These are phyloP conservation scores for Bondarzewia mesenterica DNA, from an alignment of 1,284 basidiomycete species.

Conservation along the genomic window DNA sequence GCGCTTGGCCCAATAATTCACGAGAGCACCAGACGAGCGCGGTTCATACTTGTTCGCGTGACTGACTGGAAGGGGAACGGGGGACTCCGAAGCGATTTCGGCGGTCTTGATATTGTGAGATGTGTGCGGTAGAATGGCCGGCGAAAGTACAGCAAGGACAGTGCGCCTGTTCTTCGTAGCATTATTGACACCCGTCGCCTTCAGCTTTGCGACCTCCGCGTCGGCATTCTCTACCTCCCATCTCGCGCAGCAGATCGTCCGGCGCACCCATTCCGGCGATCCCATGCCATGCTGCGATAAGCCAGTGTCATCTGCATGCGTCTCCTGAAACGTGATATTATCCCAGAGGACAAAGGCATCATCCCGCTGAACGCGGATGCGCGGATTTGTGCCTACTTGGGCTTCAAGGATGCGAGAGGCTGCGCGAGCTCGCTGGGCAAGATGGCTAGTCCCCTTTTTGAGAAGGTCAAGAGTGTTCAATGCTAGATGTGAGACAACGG, in stretches of 20 bases:
- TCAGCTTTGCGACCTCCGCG: conserved; percentile 10
- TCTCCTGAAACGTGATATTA: conserved; percentile 40
- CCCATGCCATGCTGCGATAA: conserved; percentile 18
- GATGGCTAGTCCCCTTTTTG: conserved; percentile 78
- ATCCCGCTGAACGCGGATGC: conserved; percentile 71
- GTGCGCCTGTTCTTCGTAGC: no score
- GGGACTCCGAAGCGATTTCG: conserved; percentile 31
- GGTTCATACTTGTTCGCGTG: conserved; percentile 54
- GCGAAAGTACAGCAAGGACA: conserved; percentile 47
- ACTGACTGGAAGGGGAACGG: conserved; percentile 59
- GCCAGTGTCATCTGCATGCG: conserved; percentile 16
- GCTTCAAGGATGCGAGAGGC: conserved; percentile 79
- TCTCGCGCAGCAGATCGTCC: conserved; percentile 70
- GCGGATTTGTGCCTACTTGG: conserved; percentile 70
- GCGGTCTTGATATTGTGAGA: no score
- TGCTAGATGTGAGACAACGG: conserved; percentile 37
- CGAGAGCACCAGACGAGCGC: conserved; percentile 52
- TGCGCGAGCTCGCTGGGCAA: conserved; percentile 75
- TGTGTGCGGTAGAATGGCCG: no score
- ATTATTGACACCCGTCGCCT: conserved; percentile 22
- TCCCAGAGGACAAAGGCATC: conserved; percentile 77
- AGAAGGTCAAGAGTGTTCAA: conserved; percentile 89
- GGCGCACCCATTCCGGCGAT: conserved; percentile 74
- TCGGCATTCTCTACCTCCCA: conserved; percentile 51
- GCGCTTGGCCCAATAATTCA: conserved; percentile 56